Evolutionary conservation across 2,329 filamentous ascomycete genomes (phyloP), one percentile per base, ranked within the genome.

Genomic region (Scedosporium minutisporum): DNA sequence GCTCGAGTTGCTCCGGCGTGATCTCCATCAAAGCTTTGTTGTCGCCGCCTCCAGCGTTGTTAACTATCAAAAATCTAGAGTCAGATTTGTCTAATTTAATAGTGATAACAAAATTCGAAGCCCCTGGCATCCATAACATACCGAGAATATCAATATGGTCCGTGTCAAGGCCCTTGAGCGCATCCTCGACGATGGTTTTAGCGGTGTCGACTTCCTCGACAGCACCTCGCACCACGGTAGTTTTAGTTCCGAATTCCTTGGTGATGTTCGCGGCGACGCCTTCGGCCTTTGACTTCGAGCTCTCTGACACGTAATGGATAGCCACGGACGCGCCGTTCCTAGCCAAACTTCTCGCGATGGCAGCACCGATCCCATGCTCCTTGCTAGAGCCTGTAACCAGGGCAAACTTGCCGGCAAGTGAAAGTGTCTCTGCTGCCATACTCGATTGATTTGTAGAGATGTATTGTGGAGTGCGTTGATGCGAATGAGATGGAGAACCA

Each of bases 331-430:
- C 77, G 6, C 77, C 77, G 64, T 76, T 76, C 4, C 73, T 71
- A 16, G 75, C 76, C 0, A 80, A 69, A 0, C 73, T 71, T 1
- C 62, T 61, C n/a, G 74, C 77, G 16, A 77, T 77, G 16, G 69
- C 76, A 3, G 77, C 77, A 4, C 77, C 77, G 9, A 78, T 77
- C 3, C 75, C 76, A 57, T 76, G 78, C 27, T 78, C 75, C 4
- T 72, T 71, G 16, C 76, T 76, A 9, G 77, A 78, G 27, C 77
- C 78, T 0, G 78, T 80, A 7, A 80, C 68, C 4, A 38, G 9
- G 33, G 33, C 33, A 38, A 38, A 38, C 33, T 38, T 38, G 33
- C 33, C 33, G 33, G 33, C 33, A 38, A 38, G 33, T 38, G 33
- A 38, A 38, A 38, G 33, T 38, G 33, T 38, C 10, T 38, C 33